Base-by-base conservation (phyloP, 192 early-diverging fungal species). In the Chytriomyces sp. region DNA sequence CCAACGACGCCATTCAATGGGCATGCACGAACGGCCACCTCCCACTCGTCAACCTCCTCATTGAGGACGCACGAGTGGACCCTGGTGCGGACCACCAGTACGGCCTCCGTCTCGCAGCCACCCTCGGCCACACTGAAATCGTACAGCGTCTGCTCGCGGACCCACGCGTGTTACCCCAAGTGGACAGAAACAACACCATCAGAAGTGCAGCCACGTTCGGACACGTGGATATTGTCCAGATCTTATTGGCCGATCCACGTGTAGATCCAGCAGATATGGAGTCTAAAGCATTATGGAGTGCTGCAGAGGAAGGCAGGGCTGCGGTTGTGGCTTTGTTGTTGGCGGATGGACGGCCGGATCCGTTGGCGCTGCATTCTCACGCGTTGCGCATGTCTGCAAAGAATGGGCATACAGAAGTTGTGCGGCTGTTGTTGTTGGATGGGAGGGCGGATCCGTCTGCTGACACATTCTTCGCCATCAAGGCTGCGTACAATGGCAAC, bases 41-140 rank as follows among this genome's bases (percentile, higher is more conserved):
- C n/a, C n/a, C 16, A n/a, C 10, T 64, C n/a, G 63, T 64, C 63
- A 64, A 64, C 16, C 26, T 64, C 2, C 63, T 64, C n/a, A n/a
- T 64, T 7, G 63, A 18, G 11, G 28, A n/a, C 26, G 2, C 20
- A 3, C 1, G 28, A 16, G 63, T 64, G n/a, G 71, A 73, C 45
- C 71, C 71, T 8, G 13, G 16, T 8, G 71, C 71, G 3, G 71
- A 73, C 35, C 44, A 61, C 45, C 59, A 73, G 45, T 48, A 49
- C 53, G 71, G 59, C 24, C n/a, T 73, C 5, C 71, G 49, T 20
- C 49, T 49, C 45, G 11, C 71, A 10, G 44, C 61, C 2, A 48
- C 44, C 7, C 45, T 73, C 8, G 71, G 71, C 23, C 53, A 73
- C 67, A 16, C 46, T 46, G 35, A 45, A 18, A 28, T 68, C 45